Evolutionary conservation across 164 flowering plant genomes (phyloP).

Genomic region (Magnolia officinalis): DNA sequence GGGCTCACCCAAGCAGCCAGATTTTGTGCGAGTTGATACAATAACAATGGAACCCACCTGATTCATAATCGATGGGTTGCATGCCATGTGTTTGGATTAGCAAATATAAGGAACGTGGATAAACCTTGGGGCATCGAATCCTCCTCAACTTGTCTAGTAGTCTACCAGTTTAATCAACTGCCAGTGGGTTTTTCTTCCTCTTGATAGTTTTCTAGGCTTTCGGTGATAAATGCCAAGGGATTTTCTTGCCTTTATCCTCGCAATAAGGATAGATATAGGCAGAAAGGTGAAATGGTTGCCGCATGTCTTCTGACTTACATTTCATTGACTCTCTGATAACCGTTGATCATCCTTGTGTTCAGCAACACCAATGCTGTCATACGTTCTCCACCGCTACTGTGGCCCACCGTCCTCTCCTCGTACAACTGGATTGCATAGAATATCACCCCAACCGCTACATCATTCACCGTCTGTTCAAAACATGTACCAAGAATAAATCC

Average conservation of each 20-base stretch:
- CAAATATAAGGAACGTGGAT: too few relatives aligned
- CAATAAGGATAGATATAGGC: constrained; percentile 12
- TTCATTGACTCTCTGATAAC: constrained; percentile 35
- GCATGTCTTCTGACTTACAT: constrained; percentile 34
- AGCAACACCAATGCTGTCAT: constrained; percentile 51
- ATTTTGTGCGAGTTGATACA: too few relatives aligned
- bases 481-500: too few relatives aligned
- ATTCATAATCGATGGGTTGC: too few relatives aligned
- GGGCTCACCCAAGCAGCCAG: too few relatives aligned
- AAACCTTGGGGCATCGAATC: constrained; percentile 39
- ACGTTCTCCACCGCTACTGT: constrained; percentile 12
- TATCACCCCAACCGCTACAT: constrained; percentile 43
- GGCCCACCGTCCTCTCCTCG: constrained; percentile 31
- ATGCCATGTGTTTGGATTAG: too few relatives aligned
- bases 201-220: constrained; percentile 29
- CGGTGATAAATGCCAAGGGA: constrained; percentile 32
- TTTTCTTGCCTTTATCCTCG: constrained; percentile 2
- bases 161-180: constrained; percentile 27
- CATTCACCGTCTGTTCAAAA: constrained; percentile 47
- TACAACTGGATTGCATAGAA: constrained; percentile 48
- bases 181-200: constrained; percentile 32
- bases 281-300: constrained; percentile 35
- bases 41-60: too few relatives aligned
- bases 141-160: constrained; percentile 29
- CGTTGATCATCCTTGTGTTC: constrained; percentile 42